phyloP scores from a whole-genome alignment of 257 asterid genomes.

The Prunella vulgaris region DNA sequence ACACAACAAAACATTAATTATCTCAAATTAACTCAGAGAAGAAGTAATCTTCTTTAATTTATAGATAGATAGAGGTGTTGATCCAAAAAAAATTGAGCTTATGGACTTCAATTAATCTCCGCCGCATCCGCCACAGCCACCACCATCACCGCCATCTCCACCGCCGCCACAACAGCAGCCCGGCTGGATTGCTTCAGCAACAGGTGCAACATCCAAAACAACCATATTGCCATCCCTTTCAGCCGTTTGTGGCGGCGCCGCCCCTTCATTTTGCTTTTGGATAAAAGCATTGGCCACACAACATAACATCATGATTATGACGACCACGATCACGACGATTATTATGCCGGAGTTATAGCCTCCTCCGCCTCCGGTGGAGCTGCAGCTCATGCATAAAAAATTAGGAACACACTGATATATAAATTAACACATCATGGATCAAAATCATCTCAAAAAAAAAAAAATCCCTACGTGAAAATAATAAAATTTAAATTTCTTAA shows the following conservation, averaged over 20 bases:
- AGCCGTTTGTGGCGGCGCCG: neutral
- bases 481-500: no score
- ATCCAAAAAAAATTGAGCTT: neutral
- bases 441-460: neutral
- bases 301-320: no score
- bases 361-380: neutral
- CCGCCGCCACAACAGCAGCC: constrained; percentile 16
- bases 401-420: neutral
- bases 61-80: no score
- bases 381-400: no score
- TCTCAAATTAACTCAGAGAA: no score
- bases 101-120: no score
- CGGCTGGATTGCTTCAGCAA: constrained; percentile 5
- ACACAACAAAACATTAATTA: no score
- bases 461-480: no score
- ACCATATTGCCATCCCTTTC: constrained; percentile 5
- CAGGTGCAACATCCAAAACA: constrained; percentile 8
- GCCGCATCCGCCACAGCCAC: constrained; percentile 13
- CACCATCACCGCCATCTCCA: neutral
- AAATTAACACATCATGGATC: neutral
- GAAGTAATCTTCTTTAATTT: no score
- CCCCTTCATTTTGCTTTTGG: neutral
- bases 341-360: neutral
- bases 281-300: neutral
- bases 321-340: no score